These are phyloP conservation scores for Gossypium lobatum DNA, from an alignment of 441 rosid genomes.

Conservation along the genomic window DNA sequence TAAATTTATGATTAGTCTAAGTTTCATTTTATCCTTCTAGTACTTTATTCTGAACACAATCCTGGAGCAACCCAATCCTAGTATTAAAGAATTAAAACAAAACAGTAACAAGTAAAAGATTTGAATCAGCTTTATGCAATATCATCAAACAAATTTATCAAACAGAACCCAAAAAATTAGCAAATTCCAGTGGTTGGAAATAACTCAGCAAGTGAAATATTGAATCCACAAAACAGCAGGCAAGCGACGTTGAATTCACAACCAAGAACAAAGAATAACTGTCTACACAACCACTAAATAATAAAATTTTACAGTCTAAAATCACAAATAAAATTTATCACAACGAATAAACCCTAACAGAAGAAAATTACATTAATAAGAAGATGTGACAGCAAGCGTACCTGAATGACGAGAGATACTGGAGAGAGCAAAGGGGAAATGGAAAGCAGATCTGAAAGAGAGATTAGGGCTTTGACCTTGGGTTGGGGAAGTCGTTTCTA, in stretches of 20 bases:
- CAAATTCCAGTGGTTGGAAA: not conserved
- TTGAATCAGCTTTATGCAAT: not conserved
- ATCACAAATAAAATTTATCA: not conserved
- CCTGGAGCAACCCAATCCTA: not conserved
- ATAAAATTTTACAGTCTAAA: not conserved
- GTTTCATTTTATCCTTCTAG: not conserved
- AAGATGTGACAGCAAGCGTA: not conserved
- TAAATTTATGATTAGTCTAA: not conserved
- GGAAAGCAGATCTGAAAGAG: not conserved
- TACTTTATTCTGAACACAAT: not conserved
- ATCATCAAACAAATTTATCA: not conserved
- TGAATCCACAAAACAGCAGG: not conserved
- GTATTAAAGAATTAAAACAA: not conserved
- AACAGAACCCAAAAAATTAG: not conserved
- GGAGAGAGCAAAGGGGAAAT: not conserved
- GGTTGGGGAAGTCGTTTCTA: not conserved
- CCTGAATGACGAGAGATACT: not conserved
- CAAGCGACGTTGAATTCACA: not conserved
- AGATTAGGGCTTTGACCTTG: slow-evolving; percentile 8
- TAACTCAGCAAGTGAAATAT: not conserved
- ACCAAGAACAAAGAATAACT: not conserved
- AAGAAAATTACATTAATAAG: not conserved
- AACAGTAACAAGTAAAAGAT: not conserved
- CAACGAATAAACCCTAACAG: not conserved
- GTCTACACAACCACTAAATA: not conserved